Conservation (phyloP, 2,329 filamentous ascomycete species). For the Domatiomyces catenatus region DNA sequence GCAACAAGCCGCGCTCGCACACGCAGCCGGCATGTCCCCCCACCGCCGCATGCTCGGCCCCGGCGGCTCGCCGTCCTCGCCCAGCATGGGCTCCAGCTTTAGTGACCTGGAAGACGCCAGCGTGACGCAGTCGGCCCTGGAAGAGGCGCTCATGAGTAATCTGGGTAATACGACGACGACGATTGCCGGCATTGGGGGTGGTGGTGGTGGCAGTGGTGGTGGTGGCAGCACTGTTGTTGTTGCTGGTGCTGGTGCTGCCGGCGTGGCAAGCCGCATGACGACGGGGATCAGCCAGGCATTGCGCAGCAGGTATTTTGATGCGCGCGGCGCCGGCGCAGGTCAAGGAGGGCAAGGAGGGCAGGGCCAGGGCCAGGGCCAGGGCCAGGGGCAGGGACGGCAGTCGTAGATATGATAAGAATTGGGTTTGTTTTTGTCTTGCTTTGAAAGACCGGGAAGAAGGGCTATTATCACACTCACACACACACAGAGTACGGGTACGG, state of each 20-base stretch:
- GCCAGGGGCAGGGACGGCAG: neutral
- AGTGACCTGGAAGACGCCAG: conserved; percentile 51
- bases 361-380: neutral
- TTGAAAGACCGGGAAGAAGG: too few relatives aligned
- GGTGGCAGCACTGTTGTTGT: neutral
- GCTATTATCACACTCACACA: too few relatives aligned
- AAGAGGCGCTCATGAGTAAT: conserved; percentile 48
- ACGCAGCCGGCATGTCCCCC: conserved; percentile 11
- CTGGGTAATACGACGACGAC: conserved; percentile 35
- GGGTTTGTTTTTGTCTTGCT: too few relatives aligned
- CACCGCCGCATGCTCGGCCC: conserved; percentile 21
- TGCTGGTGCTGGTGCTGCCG: conserved; percentile 23
- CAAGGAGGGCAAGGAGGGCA: neutral
- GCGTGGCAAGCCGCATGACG: conserved; percentile 23
- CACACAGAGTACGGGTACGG: too few relatives aligned
- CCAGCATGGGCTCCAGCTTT: conserved; percentile 51
- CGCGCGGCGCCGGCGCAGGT: neutral
- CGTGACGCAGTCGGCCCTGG: conserved; percentile 48
- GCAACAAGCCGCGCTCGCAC: conserved; percentile 34
- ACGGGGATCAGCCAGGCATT: conserved; percentile 39
- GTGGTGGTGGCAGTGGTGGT: neutral
- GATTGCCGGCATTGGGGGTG: conserved; percentile 15
- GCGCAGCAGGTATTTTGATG: conserved; percentile 35
- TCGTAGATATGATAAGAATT: too few relatives aligned
- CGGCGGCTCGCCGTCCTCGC: conserved; percentile 38